Evolutionary conservation across 2,329 filamentous ascomycete genomes (phyloP).

Genomic region (Fusarium staphyleae): DNA sequence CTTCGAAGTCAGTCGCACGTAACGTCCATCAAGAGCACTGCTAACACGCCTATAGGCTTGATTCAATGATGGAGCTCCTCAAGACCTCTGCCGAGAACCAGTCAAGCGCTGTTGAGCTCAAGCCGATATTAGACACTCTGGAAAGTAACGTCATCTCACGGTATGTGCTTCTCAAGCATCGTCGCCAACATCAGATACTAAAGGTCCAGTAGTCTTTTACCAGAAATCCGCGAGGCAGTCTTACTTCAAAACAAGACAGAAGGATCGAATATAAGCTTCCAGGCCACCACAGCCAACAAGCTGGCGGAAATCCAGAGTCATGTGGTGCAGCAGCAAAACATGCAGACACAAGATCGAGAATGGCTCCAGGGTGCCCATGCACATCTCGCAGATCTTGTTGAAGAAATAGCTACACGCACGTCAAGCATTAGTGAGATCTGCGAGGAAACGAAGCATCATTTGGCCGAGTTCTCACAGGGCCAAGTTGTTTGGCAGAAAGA

Average conservation of each 20-base stretch:
- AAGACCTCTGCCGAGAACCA: background rate
- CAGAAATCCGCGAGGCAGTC: slow-evolving; percentile 21
- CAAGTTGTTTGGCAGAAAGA: slow-evolving; percentile 9
- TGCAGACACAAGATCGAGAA: slow-evolving; percentile 1
- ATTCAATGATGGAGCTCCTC: slow-evolving; percentile 17
- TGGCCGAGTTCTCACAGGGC: slow-evolving; percentile 16
- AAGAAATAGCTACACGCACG: slow-evolving; percentile 11
- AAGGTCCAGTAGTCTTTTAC: slow-evolving; percentile 17
- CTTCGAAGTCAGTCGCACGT: slow-evolving; percentile 25
- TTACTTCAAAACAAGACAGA: slow-evolving; percentile 15
- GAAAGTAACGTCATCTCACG: slow-evolving; percentile 28
- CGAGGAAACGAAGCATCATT: slow-evolving; percentile 21
- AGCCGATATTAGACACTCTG: slow-evolving; percentile 13
- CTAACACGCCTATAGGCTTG: slow-evolving; percentile 25
- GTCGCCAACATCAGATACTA: background rate
- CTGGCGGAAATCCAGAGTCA: slow-evolving; percentile 15
- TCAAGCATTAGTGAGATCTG: slow-evolving; percentile 20
- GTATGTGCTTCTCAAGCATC: slow-evolving; percentile 10
- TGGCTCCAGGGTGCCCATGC: slow-evolving; percentile 1
- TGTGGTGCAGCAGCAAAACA: slow-evolving; percentile 1
- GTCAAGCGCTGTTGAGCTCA: background rate
- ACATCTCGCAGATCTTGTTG: slow-evolving; percentile 11
- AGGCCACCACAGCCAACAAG: background rate
- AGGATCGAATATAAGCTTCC: slow-evolving; percentile 13
- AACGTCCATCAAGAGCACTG: background rate